Percentiles rank a stretch among this genome's conserved stretches.
Conservation (phyloP, 2,329 filamentous ascomycete species). For the Fonsecaea erecta region DNA sequence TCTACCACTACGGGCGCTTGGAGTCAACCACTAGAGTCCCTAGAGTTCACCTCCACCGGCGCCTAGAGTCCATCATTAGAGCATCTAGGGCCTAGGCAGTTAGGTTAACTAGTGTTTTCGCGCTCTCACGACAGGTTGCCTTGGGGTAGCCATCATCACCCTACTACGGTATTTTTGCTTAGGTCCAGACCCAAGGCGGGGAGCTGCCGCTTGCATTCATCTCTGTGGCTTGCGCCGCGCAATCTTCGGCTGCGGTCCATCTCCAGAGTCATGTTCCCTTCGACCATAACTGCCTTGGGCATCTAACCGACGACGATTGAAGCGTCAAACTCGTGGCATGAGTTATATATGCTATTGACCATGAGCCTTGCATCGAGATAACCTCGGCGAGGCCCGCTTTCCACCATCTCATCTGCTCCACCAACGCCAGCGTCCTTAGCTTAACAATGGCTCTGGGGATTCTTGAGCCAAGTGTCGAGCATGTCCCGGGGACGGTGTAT, state of each 20-base stretch:
- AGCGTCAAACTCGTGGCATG: not conserved
- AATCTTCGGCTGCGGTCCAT: not conserved
- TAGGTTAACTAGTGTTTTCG: no score
- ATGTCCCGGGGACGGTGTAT: constrained; percentile 38
- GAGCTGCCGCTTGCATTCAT: not conserved
- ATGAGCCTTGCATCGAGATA: not conserved
- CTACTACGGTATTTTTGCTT: no score
- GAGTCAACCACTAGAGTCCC: no score
- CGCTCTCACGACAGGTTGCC: no score
- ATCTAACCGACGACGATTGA: not conserved
- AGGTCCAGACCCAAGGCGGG: not conserved
- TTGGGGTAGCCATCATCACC: no score
- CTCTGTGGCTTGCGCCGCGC: constrained; percentile 1
- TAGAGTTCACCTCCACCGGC: no score
- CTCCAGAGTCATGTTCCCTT: not conserved
- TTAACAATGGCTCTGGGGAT: constrained; percentile 36
- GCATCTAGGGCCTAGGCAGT: no score
- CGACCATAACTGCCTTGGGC: not conserved
- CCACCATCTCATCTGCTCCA: not conserved
- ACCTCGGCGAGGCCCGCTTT: not conserved
- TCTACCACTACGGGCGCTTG: no score
- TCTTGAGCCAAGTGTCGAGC: constrained; percentile 34
- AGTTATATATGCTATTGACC: not conserved
- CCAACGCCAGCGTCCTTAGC: constrained; percentile 2
- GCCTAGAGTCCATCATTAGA: no score